phyloP scores from a whole-genome alignment of 208 protist genomes.

The Acanthamoeba polyphaga region DNA sequence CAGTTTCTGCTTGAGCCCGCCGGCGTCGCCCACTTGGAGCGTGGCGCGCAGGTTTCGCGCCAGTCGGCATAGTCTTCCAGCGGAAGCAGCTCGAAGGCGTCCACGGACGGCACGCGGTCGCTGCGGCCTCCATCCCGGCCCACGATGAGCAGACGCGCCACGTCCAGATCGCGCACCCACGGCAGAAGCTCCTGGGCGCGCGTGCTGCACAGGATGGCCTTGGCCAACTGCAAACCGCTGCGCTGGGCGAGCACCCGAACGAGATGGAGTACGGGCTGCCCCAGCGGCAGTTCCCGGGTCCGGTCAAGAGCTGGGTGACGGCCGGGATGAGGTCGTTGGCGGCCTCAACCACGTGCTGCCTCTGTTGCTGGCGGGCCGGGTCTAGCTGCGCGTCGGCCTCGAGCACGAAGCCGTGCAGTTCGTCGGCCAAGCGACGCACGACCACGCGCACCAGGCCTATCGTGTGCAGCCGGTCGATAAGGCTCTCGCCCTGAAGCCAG shows the following conservation, averaged over 20 bases:
- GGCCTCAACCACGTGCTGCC: not conserved
- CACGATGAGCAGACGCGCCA: not conserved
- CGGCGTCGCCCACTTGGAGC: not conserved
- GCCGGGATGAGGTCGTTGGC: not conserved
- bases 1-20: not conserved
- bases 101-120: conserved; percentile 21
- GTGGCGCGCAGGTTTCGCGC: not conserved
- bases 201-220: conserved; percentile 23
- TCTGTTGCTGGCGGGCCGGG: not conserved
- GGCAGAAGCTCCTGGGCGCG: not conserved
- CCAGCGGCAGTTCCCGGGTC: not conserved
- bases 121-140: not conserved
- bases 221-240: conserved; percentile 25
- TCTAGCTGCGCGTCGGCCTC: not conserved
- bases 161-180: not conserved
- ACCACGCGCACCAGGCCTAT: not conserved
- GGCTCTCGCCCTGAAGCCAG: not conserved
- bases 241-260: not conserved
- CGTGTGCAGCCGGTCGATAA: conserved; percentile 37
- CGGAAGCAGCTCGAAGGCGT: not conserved
- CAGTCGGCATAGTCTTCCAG: not conserved
- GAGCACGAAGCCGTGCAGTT: not conserved
- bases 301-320: not conserved
- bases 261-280: conserved; percentile 4
- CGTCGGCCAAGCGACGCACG: not conserved